Evolutionary conservation across 108 stramenopile genomes (phyloP).

Genomic region (Craspedostauros australis): DNA sequence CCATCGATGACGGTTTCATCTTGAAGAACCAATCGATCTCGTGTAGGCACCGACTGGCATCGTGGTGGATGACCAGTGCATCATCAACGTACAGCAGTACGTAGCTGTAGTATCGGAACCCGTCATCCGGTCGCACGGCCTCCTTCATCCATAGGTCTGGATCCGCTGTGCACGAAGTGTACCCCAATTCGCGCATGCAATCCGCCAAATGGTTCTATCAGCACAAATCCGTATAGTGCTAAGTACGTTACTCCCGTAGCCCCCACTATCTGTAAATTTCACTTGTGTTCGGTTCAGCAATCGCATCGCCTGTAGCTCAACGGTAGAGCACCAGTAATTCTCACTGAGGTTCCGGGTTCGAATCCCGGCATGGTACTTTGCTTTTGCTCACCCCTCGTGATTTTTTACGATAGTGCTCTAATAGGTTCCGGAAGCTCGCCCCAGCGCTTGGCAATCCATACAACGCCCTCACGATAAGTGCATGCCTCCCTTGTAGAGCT

Average conservation of each 20-base stretch:
- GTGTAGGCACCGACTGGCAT: conserved; percentile 22
- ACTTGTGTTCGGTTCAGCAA: too few relatives aligned
- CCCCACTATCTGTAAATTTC: too few relatives aligned
- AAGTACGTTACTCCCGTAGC: too few relatives aligned
- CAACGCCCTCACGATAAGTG: conserved; percentile 24
- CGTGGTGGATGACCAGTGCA: conserved; percentile 6
- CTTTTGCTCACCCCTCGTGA: too few relatives aligned
- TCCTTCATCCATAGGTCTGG: conserved; percentile 22
- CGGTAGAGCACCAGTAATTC: too few relatives aligned
- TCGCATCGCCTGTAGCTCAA: too few relatives aligned
- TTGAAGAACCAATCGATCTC: conserved; percentile 3
- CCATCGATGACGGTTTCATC: conserved; percentile 10
- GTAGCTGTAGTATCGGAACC: conserved; percentile 24
- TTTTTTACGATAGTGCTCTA: conserved; percentile 15
- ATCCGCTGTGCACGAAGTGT: conserved; percentile 16
- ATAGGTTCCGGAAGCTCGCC: conserved; percentile 1
- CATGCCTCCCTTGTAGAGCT: conserved; percentile 11
- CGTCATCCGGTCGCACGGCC: conserved; percentile 6
- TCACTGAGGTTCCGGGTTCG: too few relatives aligned
- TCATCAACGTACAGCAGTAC: conserved; percentile 33
- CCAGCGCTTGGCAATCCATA: conserved; percentile 32
- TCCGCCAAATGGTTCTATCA: background rate
- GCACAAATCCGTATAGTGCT: too few relatives aligned
- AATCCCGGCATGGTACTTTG: too few relatives aligned
- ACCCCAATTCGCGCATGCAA: conserved; percentile 7